Evolutionary conservation across 805 yeast species (phyloP).

Genomic region (Hanseniaspora nectarophila): DNA sequence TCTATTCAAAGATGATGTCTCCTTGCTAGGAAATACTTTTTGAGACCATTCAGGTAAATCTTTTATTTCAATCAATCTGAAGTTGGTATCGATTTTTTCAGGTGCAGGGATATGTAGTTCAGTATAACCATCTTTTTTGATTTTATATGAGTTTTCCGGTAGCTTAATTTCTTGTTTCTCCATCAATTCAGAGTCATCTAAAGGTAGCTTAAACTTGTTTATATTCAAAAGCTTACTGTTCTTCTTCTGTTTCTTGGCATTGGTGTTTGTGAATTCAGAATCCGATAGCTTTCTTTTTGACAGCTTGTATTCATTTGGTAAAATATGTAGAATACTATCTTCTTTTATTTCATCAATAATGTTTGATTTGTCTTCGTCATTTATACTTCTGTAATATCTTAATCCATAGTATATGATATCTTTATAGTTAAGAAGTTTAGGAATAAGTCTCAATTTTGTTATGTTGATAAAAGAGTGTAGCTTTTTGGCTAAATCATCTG

Average conservation of each 20-base stretch:
- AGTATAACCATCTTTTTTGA: slow-evolving; percentile 63
- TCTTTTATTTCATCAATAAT: slow-evolving; percentile 5
- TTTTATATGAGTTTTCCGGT: slow-evolving; percentile 75
- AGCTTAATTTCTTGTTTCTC: slow-evolving; percentile 59
- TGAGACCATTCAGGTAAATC: slow-evolving; percentile 76
- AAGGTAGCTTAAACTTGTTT: slow-evolving; percentile 54
- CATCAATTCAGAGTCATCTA: slow-evolving; percentile 63
- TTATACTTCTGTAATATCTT: slow-evolving; percentile 26
- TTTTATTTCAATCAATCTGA: slow-evolving; percentile 41
- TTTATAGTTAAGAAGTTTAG: slow-evolving; percentile 4
- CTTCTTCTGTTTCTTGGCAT: slow-evolving; percentile 20
- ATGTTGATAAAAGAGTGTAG: slow-evolving; percentile 9
- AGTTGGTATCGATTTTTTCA: slow-evolving; percentile 32
- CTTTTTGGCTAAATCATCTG: slow-evolving; percentile 3
- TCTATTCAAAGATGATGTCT: slow-evolving; percentile 58
- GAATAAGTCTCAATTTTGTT: slow-evolving; percentile 2
- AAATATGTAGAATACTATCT: neutral
- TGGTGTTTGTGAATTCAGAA: neutral
- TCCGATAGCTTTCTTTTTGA: slow-evolving; percentile 1
- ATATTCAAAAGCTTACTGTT: neutral
- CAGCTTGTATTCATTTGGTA: neutral
- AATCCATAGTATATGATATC: slow-evolving; percentile 7
- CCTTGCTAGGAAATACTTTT: slow-evolving; percentile 55
- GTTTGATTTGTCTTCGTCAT: slow-evolving; percentile 23
- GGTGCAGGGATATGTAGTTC: slow-evolving; percentile 92